phyloP scores from a whole-genome alignment of 202 grass and related monocot species.

The Setaria viridis region DNA sequence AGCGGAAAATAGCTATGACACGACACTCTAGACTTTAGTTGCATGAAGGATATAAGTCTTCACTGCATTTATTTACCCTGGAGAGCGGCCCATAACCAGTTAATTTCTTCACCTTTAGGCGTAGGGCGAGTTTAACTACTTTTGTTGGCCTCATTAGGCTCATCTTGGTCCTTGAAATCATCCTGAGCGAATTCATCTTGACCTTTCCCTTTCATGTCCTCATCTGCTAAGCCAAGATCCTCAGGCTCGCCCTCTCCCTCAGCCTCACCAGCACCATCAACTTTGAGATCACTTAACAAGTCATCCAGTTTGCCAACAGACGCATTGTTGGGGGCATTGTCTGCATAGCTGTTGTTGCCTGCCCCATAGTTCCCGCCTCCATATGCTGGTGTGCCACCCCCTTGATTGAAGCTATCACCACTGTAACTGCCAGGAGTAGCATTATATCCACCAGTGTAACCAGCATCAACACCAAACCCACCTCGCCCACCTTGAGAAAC shows the following conservation, averaged over 20 bases:
- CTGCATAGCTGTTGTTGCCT: neutral
- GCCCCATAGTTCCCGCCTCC: conserved; percentile 33
- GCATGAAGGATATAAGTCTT: conserved; percentile 6
- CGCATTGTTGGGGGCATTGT: conserved; percentile 27
- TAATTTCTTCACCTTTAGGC: neutral
- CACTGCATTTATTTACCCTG: neutral
- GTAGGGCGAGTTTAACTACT: conserved; percentile 37
- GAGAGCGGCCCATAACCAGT: neutral
- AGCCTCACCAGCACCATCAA: conserved; percentile 32
- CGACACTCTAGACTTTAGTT: conserved; percentile 1
- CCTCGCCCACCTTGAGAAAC: conserved; percentile 38
- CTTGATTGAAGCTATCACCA: conserved; percentile 44
- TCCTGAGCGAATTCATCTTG: conserved; percentile 52
- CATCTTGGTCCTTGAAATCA: conserved; percentile 62
- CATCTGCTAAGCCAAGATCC: conserved; percentile 5
- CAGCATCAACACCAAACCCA: conserved; percentile 28
- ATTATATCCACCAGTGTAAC: conserved; percentile 47
- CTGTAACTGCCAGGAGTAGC: conserved; percentile 34
- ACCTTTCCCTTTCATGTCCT: conserved; percentile 28
- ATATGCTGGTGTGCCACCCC: conserved; percentile 35
- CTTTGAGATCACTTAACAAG: conserved; percentile 49
- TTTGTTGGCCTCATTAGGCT: conserved; percentile 63
- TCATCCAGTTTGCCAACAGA: conserved; percentile 31
- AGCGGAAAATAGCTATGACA: neutral
- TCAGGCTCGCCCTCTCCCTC: conserved; percentile 5